Conservation (phyloP, 345 rosid genomes). For the Garcia nutans region DNA sequence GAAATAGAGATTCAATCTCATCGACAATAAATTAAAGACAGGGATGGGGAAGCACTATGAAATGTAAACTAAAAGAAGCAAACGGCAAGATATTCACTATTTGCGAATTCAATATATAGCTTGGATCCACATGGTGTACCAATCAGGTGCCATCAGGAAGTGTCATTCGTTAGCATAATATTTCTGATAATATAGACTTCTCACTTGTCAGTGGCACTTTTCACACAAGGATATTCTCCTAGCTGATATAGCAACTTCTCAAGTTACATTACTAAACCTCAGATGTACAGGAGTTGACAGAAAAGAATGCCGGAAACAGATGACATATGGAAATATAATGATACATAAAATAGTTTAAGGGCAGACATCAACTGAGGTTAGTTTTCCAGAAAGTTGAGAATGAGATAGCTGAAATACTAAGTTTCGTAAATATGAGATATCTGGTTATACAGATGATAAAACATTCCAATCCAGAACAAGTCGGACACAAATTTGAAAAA, state of each 20-base stretch:
- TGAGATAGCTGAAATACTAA: background rate
- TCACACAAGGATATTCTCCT: background rate
- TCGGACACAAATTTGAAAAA: conserved; percentile 41
- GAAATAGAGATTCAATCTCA: conserved; percentile 23
- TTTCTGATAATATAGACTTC: background rate
- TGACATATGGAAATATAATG: background rate
- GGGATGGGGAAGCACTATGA: background rate
- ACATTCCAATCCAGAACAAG: conserved; percentile 55
- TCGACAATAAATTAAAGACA: background rate
- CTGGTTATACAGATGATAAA: conserved; percentile 57
- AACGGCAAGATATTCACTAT: background rate
- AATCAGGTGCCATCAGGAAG: background rate
- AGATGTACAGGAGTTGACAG: background rate
- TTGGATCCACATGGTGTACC: background rate
- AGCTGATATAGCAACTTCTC: background rate
- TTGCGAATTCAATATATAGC: background rate
- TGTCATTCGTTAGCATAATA: background rate
- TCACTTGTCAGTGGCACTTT: background rate
- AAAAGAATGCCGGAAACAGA: background rate
- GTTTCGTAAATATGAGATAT: conserved; percentile 11
- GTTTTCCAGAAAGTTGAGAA: background rate
- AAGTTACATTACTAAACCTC: background rate
- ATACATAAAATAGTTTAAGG: background rate
- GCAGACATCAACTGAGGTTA: background rate
- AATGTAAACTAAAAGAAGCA: background rate